Conservation (phyloP, 345 rosid genomes). For the Noccaea bulbosa region DNA sequence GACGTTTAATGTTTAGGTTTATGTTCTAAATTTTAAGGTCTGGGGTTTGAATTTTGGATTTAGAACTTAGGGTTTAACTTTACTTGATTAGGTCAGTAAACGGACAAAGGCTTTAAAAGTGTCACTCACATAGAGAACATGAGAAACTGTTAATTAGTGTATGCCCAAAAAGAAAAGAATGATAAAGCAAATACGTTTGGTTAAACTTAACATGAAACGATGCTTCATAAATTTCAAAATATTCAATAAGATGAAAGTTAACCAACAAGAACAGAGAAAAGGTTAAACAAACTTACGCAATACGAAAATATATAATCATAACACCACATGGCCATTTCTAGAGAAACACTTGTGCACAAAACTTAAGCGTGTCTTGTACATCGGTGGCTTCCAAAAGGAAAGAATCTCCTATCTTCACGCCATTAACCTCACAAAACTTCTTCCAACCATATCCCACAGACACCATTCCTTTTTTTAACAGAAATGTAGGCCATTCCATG, state of each 20-base stretch:
- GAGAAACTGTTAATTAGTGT: too few relatives aligned
- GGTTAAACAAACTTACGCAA: not conserved
- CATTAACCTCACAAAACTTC: slow-evolving; percentile 6
- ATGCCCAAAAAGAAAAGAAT: too few relatives aligned
- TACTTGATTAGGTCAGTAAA: too few relatives aligned
- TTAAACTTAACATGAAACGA: too few relatives aligned
- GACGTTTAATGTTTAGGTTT: too few relatives aligned
- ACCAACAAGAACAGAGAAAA: not conserved
- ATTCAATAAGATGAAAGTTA: not conserved
- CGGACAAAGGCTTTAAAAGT: too few relatives aligned
- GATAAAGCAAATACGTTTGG: too few relatives aligned
- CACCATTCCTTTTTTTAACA: not conserved
- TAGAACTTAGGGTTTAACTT: too few relatives aligned
- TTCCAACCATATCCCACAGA: not conserved
- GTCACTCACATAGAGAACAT: too few relatives aligned
- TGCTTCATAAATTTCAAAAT: not conserved
- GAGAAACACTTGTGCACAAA: not conserved
- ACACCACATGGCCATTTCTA: too few relatives aligned
- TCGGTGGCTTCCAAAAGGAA: not conserved
- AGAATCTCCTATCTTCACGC: not conserved
- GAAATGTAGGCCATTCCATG: not conserved
- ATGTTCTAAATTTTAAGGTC: too few relatives aligned
- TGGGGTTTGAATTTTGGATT: too few relatives aligned
- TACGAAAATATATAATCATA: not conserved
- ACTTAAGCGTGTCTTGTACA: not conserved